phyloP scores from a whole-genome alignment of 768 basidiomycete genomes.

The Leccinum sublutescens region DNA sequence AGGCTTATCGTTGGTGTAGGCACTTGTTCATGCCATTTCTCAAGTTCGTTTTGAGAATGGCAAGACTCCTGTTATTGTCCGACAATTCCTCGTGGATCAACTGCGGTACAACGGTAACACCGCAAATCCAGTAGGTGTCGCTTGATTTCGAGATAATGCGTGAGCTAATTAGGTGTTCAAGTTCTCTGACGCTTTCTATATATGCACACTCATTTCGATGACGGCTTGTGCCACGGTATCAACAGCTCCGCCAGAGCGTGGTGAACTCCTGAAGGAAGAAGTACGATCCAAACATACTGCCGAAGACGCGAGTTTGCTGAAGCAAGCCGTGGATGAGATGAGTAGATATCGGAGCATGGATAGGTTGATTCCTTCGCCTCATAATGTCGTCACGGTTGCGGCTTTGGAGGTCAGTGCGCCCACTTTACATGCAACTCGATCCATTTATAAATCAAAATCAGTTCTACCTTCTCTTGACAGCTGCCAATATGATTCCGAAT shows the following conservation, averaged over 20 bases:
- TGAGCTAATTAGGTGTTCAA: slow-evolving; percentile 29
- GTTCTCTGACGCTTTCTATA: slow-evolving; percentile 91
- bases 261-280: slow-evolving; percentile 71
- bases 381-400: slow-evolving; percentile 91
- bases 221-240: slow-evolving; percentile 80
- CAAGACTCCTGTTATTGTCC: slow-evolving; percentile 81
- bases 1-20: slow-evolving; percentile 40
- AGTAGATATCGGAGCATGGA: slow-evolving; percentile 95
- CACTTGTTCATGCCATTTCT: slow-evolving; percentile 78
- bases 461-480: slow-evolving; percentile 78
- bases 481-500: slow-evolving; percentile 75
- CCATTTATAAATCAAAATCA: slow-evolving; percentile 30
- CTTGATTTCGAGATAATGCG: not conserved
- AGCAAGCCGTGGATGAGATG: slow-evolving; percentile 72
- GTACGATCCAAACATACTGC: slow-evolving; percentile 62
- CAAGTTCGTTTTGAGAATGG: slow-evolving; percentile 85
- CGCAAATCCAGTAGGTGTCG: slow-evolving; percentile 67
- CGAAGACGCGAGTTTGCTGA: slow-evolving; percentile 69
- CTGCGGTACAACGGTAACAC: slow-evolving; percentile 97
- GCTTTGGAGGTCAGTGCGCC: slow-evolving; percentile 73
- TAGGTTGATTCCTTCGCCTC: slow-evolving; percentile 88
- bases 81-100: slow-evolving; percentile 87
- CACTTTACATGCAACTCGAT: not conserved
- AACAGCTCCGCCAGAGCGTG: slow-evolving; percentile 73
- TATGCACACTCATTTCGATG: slow-evolving; percentile 81